Conservation (phyloP, 2,329 filamentous ascomycete species). For the Grosmannia serpens region DNA sequence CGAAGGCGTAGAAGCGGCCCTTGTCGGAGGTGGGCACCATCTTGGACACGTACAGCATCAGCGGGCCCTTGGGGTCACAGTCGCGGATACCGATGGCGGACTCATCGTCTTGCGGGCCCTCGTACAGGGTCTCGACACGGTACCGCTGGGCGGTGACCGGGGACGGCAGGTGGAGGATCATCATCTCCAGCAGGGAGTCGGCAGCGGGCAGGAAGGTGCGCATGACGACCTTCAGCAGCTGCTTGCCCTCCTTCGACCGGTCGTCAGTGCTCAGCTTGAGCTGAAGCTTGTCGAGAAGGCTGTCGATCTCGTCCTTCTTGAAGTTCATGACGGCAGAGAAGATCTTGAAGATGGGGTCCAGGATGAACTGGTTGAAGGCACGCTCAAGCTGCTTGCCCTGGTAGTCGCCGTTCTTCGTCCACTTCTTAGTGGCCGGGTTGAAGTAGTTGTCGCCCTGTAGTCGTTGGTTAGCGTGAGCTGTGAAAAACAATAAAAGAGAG, state of each 20-base stretch:
- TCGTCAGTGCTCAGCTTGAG: slow-evolving; percentile 85
- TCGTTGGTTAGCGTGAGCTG: neutral
- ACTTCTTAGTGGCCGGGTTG: slow-evolving; percentile 99
- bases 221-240: slow-evolving; percentile 96
- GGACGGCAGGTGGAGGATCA: slow-evolving; percentile 97
- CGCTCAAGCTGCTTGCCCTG: slow-evolving; percentile 89
- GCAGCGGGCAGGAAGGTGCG: slow-evolving; percentile 97
- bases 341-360: slow-evolving; percentile 99
- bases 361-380: slow-evolving; percentile 97
- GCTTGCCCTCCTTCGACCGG: slow-evolving; percentile 92
- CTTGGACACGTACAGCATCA: slow-evolving; percentile 99
- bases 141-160: slow-evolving; percentile 93
- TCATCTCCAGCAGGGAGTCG: slow-evolving; percentile 98
- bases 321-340: slow-evolving; percentile 95
- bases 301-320: slow-evolving; percentile 85
- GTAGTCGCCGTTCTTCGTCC: slow-evolving; percentile 75
- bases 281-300: slow-evolving; percentile 81
- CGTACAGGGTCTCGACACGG: slow-evolving; percentile 97
- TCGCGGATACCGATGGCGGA: slow-evolving; percentile 93
- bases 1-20: slow-evolving; percentile 99
- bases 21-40: slow-evolving; percentile 99
- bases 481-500: slow-evolving; percentile 7
- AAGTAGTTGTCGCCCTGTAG: slow-evolving; percentile 87
- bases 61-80: slow-evolving; percentile 93
- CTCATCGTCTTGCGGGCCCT: slow-evolving; percentile 89